These are phyloP conservation scores for Podaxis pistillaris DNA, from an alignment of 768 basidiomycete genomes.

Conservation along the genomic window DNA sequence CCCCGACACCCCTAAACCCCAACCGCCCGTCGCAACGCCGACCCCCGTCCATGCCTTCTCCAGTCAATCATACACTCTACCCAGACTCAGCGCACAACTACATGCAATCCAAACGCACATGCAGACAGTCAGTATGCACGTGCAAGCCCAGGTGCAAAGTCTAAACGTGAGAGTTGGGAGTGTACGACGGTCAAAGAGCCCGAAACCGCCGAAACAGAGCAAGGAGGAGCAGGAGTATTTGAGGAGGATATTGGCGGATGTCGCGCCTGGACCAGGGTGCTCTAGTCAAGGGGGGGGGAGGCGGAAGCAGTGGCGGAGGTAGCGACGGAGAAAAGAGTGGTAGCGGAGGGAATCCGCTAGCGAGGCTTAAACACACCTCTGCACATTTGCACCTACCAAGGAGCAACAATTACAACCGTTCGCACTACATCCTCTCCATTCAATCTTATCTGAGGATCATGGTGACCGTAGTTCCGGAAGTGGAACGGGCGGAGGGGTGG, in stretches of 20 bases:
- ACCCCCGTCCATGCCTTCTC: neutral
- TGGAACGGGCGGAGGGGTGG: slow-evolving; percentile 15
- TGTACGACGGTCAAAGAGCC: slow-evolving; percentile 37
- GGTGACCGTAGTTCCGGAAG: neutral
- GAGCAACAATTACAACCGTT: too few species aligned
- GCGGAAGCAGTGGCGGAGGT: too few species aligned
- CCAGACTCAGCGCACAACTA: slow-evolving; percentile 10
- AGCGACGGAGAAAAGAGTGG: too few species aligned
- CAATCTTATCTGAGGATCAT: slow-evolving; percentile 10
- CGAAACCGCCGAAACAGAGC: slow-evolving; percentile 53
- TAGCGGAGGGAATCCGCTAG: too few species aligned
- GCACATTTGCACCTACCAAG: too few species aligned
- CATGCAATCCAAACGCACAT: slow-evolving; percentile 4
- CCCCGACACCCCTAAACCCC: neutral
- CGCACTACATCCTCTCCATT: neutral
- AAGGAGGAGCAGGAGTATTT: slow-evolving; percentile 65
- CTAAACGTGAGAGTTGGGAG: slow-evolving; percentile 2
- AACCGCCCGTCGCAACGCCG: neutral
- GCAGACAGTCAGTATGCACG: slow-evolving; percentile 18
- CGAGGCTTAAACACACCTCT: too few species aligned
- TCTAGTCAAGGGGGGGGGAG: too few species aligned
- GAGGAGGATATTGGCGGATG: slow-evolving; percentile 58
- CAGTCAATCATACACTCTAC: neutral
- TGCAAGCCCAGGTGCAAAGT: neutral
- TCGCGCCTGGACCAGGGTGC: too few species aligned